These are phyloP conservation scores for Musa acuminata DNA, from an alignment of 176 grass and related monocot genomes.

Conservation along the genomic window DNA sequence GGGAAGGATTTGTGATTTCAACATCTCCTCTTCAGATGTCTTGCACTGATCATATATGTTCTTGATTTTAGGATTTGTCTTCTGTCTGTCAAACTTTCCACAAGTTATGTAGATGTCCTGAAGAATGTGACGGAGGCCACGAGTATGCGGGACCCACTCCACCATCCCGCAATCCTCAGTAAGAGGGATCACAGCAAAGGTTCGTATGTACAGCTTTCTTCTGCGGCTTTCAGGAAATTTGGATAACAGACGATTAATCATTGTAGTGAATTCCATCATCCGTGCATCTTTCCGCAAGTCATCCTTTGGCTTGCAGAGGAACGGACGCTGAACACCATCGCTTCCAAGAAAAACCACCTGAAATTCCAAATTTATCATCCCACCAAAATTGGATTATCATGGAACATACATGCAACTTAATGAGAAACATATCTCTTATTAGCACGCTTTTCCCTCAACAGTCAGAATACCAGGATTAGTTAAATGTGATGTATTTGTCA, in stretches of 20 bases:
- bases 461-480: background rate
- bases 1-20: slow-evolving; percentile 70
- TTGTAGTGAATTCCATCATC: slow-evolving; percentile 98
- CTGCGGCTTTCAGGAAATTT: slow-evolving; percentile 85
- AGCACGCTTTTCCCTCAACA: no score
- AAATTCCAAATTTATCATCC: slow-evolving; percentile 20
- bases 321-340: slow-evolving; percentile 55
- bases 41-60: slow-evolving; percentile 69
- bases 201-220: slow-evolving; percentile 92
- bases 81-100: slow-evolving; percentile 68
- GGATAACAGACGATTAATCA: slow-evolving; percentile 89
- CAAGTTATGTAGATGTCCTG: slow-evolving; percentile 85
- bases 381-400: background rate
- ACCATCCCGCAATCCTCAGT: slow-evolving; percentile 96
- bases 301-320: slow-evolving; percentile 86
- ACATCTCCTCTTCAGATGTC: slow-evolving; percentile 71
- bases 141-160: slow-evolving; percentile 91
- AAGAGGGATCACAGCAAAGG: slow-evolving; percentile 87
- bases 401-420: background rate
- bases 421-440: background rate
- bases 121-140: slow-evolving; percentile 77
- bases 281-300: slow-evolving; percentile 93
- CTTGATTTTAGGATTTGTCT: slow-evolving; percentile 78
- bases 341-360: slow-evolving; percentile 82
- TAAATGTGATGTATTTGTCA: background rate